These are phyloP conservation scores for Mycena olivaceomarginata DNA, from an alignment of 768 basidiomycete species.

Conservation along the genomic window DNA sequence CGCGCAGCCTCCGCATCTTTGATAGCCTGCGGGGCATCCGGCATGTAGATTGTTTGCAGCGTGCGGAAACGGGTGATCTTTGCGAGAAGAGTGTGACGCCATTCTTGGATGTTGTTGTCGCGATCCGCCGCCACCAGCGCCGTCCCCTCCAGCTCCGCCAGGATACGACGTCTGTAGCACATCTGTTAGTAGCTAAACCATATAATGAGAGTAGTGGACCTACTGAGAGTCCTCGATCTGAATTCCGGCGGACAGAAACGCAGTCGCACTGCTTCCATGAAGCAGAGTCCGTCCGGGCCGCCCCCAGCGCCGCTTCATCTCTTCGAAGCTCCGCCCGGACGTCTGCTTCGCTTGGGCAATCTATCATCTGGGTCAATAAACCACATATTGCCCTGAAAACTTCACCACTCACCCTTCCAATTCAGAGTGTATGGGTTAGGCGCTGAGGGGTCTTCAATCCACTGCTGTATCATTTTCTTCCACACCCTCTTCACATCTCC, in stretches of 20 bases:
- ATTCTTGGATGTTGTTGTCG: conserved; percentile 30
- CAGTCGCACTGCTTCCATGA: no score
- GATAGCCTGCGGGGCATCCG: conserved; percentile 10
- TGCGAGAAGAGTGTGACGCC: conserved; percentile 1
- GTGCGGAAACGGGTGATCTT: conserved; percentile 27
- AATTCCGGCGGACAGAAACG: neutral
- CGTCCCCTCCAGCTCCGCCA: neutral
- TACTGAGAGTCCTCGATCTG: conserved; percentile 42
- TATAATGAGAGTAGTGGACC: neutral
- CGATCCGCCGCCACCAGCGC: conserved; percentile 13
- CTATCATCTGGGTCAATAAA: no score
- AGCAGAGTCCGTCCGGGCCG: no score
- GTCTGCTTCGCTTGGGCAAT: no score
- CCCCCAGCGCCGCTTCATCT: no score
- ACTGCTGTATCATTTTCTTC: conserved; percentile 17
- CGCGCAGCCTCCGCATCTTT: conserved; percentile 19
- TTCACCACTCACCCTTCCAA: neutral
- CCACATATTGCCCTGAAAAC: no score
- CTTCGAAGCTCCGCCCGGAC: no score
- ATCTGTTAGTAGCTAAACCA: neutral
- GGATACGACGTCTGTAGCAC: neutral
- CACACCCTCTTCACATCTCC: conserved; percentile 16
- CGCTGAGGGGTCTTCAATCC: conserved; percentile 9
- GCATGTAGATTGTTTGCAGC: conserved; percentile 28
- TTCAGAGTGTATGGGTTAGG: conserved; percentile 19